phyloP scores from a whole-genome alignment of 176 grass and related monocot genomes.

The Thinopyrum elongatum region DNA sequence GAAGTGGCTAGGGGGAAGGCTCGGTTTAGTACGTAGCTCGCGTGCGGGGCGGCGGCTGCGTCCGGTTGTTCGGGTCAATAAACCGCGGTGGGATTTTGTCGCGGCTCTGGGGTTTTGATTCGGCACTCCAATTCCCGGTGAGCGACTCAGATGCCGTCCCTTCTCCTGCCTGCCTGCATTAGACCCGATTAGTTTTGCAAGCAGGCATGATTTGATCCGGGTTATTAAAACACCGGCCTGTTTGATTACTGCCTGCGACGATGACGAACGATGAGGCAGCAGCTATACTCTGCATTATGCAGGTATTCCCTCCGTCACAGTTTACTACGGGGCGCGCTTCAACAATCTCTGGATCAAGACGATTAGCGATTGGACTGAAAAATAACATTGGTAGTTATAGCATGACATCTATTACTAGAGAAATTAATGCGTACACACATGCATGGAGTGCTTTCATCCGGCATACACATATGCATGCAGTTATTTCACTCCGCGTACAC shows the following conservation, averaged over 20 bases:
- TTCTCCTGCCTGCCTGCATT: not conserved
- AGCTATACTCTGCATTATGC: no score
- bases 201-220: not conserved
- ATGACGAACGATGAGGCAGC: slow-evolving; percentile 18
- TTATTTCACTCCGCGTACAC: no score
- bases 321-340: no score
- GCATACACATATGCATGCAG: no score
- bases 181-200: not conserved
- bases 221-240: not conserved
- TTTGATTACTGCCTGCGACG: not conserved
- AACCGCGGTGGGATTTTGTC: slow-evolving; percentile 11
- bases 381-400: no score
- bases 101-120: slow-evolving; percentile 28
- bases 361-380: no score
- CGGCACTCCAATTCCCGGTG: not conserved
- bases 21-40: not conserved
- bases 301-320: no score
- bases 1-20: not conserved
- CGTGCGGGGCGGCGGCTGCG: not conserved
- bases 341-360: no score
- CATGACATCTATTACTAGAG: no score
- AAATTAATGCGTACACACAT: no score
- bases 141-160: slow-evolving; percentile 28
- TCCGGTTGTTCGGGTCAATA: not conserved
- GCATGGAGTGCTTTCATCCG: no score